A percentile compares a stretch with the other conserved stretches of the same genome.
phyloP scores from a whole-genome alignment of 257 asterid species.

The Gentiana macrophylla region DNA sequence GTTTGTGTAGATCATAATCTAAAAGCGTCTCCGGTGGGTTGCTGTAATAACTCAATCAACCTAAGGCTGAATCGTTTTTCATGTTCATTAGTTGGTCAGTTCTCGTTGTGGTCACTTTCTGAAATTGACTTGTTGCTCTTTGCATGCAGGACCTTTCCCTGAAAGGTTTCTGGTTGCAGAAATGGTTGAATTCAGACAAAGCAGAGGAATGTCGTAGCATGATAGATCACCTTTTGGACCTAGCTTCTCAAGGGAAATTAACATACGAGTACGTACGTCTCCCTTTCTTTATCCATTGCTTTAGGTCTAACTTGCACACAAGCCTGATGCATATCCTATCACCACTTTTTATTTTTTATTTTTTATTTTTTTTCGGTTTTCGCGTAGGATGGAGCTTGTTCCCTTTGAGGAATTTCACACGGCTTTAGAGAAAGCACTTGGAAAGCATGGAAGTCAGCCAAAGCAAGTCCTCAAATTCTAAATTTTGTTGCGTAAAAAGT shows the following conservation, averaged over 20 bases:
- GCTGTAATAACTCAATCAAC: too few species aligned
- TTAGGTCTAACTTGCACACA: not conserved
- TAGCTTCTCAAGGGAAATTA: conserved; percentile 57
- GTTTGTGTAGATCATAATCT: too few species aligned
- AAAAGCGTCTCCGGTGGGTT: too few species aligned
- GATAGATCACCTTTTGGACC: conserved; percentile 66
- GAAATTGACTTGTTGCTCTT: not conserved
- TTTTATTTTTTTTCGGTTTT: too few species aligned
- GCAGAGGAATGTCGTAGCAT: conserved; percentile 55
- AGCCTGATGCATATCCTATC: not conserved
- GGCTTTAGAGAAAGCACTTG: conserved; percentile 79
- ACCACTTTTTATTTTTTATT: too few species aligned
- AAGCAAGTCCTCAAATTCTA: conserved; percentile 79
- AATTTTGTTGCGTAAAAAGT: not conserved
- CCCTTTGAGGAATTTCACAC: conserved; percentile 51
- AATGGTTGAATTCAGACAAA: conserved; percentile 64
- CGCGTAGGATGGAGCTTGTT: conserved; percentile 69
- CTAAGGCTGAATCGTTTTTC: too few species aligned
- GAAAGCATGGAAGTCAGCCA: conserved; percentile 80
- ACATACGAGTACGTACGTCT: conserved; percentile 53
- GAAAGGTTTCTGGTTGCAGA: conserved; percentile 96
- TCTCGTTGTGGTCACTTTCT: not conserved
- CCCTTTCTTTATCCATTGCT: not conserved
- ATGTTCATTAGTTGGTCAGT: too few species aligned
- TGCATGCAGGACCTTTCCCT: conserved; percentile 65